A percentile compares a stretch with the other conserved stretches of the same genome.
Conservation (phyloP, 345 rosid genomes). For the Populus nigra region DNA sequence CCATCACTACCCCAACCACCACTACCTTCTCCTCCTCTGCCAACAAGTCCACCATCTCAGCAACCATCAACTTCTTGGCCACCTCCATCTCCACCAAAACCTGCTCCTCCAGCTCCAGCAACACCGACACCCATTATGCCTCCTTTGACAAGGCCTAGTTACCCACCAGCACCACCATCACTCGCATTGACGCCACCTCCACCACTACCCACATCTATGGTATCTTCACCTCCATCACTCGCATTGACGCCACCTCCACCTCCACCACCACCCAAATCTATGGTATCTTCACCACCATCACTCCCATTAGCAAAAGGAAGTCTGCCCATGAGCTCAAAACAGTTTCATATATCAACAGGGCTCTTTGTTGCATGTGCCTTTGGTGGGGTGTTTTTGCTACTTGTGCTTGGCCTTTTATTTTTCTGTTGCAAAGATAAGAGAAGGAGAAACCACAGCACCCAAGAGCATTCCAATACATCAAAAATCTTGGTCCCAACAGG, state of each 20-base stretch:
- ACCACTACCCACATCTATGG: background rate
- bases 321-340: constrained; percentile 18
- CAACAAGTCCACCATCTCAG: background rate
- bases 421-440: constrained; percentile 17
- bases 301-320: constrained; percentile 16
- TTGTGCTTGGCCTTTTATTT: constrained; percentile 20
- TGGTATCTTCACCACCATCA: constrained; percentile 5
- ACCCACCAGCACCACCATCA: constrained; percentile 3
- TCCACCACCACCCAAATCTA: background rate
- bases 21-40: background rate
- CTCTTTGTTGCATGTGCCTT: constrained; percentile 15
- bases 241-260: background rate
- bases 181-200: background rate
- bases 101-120: constrained; percentile 5
- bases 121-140: background rate
- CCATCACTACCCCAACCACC: background rate
- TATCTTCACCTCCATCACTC: background rate
- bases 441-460: constrained; percentile 10
- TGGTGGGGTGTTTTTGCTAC: constrained; percentile 29
- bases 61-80: background rate
- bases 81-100: constrained; percentile 9
- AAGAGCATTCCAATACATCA: background rate
- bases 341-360: constrained; percentile 16
- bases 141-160: background rate
- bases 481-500: constrained; percentile 1